Conservation (phyloP, 2,329 filamentous ascomycete species). For the Mycosphaerella arachidis region DNA sequence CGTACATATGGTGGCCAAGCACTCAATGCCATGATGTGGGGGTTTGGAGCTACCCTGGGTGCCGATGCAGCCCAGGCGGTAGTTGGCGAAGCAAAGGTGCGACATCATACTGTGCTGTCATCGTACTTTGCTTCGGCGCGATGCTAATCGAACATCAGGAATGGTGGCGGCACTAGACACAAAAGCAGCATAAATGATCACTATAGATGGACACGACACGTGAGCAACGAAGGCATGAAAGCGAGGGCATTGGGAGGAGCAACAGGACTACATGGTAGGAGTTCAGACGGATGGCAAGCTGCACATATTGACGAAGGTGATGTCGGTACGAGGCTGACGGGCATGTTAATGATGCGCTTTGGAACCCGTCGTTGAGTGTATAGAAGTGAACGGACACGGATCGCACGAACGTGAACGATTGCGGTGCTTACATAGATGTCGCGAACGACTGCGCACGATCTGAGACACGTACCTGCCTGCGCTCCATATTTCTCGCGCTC, state of each 20-base stretch:
- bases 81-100: conserved; percentile 28
- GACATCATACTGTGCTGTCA: background rate
- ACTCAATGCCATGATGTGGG: conserved; percentile 23
- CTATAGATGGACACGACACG: background rate
- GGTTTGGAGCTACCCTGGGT: conserved; percentile 28
- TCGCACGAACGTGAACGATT: background rate
- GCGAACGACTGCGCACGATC: background rate
- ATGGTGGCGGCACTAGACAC: conserved; percentile 8
- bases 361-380: background rate
- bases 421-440: background rate
- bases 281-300: background rate
- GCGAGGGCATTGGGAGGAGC: background rate
- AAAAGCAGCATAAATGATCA: background rate
- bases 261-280: background rate
- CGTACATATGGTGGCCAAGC: conserved; percentile 30
- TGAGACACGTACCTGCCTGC: background rate
- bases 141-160: background rate
- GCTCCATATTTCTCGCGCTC: background rate
- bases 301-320: background rate
- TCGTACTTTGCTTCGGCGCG: background rate
- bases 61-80: conserved; percentile 29
- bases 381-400: background rate
- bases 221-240: background rate
- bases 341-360: background rate
- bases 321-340: background rate